Base-by-base conservation (phyloP, 2,329 filamentous ascomycete species). In the Cladosporium halotolerans region DNA sequence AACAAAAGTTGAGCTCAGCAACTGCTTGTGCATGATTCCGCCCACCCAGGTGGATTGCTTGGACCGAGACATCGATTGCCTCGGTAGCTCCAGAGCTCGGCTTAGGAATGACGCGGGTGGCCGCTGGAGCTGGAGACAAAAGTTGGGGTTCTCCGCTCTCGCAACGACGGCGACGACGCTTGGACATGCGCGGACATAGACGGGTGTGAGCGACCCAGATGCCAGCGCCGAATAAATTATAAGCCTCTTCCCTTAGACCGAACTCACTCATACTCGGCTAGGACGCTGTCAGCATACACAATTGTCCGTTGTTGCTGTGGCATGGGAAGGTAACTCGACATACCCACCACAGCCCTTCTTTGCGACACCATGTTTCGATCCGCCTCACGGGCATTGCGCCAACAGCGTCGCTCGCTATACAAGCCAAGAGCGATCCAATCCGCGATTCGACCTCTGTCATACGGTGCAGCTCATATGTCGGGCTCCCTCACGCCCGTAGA, bases 401-500 rank as follows among this genome's bases (percentile, higher is more conserved):
- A 62, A 45, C 58, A 60, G 45, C 55, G 63, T 55, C 60, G 59
- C 43, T 60, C 57, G 47, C 55, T 61, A n/a, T 52, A 55, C 38
- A 58, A 55, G 46, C 54, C 60, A 19, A 51, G 50, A 19, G 49
- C 52, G 13, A 46, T 57, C 13, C 55, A 57, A 49, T 44, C 57
- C 23, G 44, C 54, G 31, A 52, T 59, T 23, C 62, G 66, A 53
- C 58, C 53, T 6, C 44, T 63, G 9, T 60, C 63, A 23, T 57
- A 55, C 45, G 58, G 58, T 23, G 50, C 61, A n/a, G 51, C 56
- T 4, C 55, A 58, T 45, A 69, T 86, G 80, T 73, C 82, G 36
- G 70, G 64, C 55, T 72, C 76, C 18, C 67, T 76, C 42, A 68
- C 77, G 43, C 66, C 80, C 10, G 79, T 84, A 41, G 68, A 80